Base-by-base conservation (phyloP, 805 yeast species). In the Saturnispora hagleri region DNA sequence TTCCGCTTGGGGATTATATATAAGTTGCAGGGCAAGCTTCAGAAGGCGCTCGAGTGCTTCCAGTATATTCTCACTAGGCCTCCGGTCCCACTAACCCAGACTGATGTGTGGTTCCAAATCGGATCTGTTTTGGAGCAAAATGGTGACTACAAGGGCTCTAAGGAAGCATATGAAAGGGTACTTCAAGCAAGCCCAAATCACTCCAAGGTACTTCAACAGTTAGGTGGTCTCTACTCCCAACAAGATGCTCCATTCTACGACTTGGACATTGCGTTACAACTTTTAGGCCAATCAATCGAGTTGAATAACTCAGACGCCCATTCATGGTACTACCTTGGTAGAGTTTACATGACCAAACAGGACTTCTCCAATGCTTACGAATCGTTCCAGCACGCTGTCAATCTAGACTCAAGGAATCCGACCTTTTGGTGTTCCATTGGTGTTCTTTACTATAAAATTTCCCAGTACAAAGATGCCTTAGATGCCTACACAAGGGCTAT, bases 401-500 rank as follows among this genome's bases (percentile, higher is more conserved):
- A 93, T 68, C 79, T 97, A 57, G 98, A 93, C 68, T 85, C 95
- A 38, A 79, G 97, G 66, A 93, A 93, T 68, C 98, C 99, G 53
- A 93, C 97, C 1, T 93, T 93, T 73, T 93, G 99, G 99, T 86
- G 95, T 60, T 84, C 90, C 34, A 86, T 86, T 62, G 99, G 99
- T 66, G 99, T 93, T 15, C 75, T 93, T 53, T 93, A 93, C 71
- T 93, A 91, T 69, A 97, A 93, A 70, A 91, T 93, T 54, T 82
- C 93, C 52, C 99, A 93, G 72, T 93, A 88, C 71, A 77, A 96
- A 52, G 99, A 93, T 66, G 99, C 99, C 2, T 74, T 93, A 57
- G 98, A 93, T 67, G 99, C 99, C 15, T 93, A 93, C 71, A 90
- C 98, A 7, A 76, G 98, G 51, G 99, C 99, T 10, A 93, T 93